Conservation (phyloP, 1,139 yeast genomes). For the Suhomyces coccinellae region DNA sequence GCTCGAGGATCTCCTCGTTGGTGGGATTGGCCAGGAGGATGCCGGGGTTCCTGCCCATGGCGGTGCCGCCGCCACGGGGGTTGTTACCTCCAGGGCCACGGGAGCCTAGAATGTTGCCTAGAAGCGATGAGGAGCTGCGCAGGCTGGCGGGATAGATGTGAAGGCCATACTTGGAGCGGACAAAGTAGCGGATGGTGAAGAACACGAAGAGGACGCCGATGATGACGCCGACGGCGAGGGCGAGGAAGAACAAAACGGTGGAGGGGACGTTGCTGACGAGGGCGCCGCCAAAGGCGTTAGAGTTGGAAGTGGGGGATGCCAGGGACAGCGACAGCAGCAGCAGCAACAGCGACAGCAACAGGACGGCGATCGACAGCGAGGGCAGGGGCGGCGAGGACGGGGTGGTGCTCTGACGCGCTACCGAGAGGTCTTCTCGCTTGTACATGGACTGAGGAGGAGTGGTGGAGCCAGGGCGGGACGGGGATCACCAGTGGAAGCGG, state of each 20-base stretch:
- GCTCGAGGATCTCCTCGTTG: constrained; percentile 36
- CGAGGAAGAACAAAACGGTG: constrained; percentile 60
- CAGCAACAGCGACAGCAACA: not conserved
- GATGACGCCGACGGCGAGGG: constrained; percentile 60
- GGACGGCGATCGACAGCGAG: too few relatives aligned
- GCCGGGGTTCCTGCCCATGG: not conserved
- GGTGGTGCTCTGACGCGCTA: not conserved
- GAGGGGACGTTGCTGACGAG: constrained; percentile 54
- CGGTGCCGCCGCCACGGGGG: not conserved
- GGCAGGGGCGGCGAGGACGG: not conserved
- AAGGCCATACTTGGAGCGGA: constrained; percentile 56
- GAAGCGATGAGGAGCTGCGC: constrained; percentile 3
- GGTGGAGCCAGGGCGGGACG: not conserved
- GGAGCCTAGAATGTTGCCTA: not conserved
- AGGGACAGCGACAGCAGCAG: not conserved
- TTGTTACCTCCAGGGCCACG: not conserved
- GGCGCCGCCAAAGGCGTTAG: constrained; percentile 15
- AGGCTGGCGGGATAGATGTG: constrained; percentile 40
- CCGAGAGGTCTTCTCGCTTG: not conserved
- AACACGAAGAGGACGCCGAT: constrained; percentile 56
- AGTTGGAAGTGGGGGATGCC: not conserved
- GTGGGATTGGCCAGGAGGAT: constrained; percentile 11
- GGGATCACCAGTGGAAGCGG: too few relatives aligned
- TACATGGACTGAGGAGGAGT: not conserved
- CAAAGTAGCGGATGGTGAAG: constrained; percentile 59